Conservation (phyloP, 306 rosid genomes). For the Hippophae gyantsensis region DNA sequence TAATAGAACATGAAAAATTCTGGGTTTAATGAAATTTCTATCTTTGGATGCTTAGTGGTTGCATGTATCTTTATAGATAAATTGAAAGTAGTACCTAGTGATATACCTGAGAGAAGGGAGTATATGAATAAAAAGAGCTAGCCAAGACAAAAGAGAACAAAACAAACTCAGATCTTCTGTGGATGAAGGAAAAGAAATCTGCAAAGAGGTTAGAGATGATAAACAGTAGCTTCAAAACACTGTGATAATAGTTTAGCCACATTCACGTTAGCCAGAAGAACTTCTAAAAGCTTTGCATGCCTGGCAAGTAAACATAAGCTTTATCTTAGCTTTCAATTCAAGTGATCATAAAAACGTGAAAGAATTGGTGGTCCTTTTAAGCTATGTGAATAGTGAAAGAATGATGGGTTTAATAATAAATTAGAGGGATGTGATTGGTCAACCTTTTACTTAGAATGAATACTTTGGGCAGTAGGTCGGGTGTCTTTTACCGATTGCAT, state of each 20-base stretch:
- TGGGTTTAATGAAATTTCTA: neutral
- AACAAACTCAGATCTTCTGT: constrained; percentile 5
- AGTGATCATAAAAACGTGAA: constrained; percentile 27
- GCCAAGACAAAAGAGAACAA: constrained; percentile 10
- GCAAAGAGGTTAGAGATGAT: constrained; percentile 14
- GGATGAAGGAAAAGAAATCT: constrained; percentile 6
- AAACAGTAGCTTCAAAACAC: constrained; percentile 8
- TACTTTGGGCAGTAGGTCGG: constrained; percentile 10
- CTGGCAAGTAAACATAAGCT: constrained; percentile 47
- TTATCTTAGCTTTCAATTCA: constrained; percentile 60
- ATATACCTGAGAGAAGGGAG: constrained; percentile 19
- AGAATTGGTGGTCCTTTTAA: constrained; percentile 12
- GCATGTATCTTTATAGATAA: neutral
- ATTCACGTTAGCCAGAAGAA: constrained; percentile 11
- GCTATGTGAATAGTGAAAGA: constrained; percentile 20
- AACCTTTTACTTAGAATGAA: constrained; percentile 7
- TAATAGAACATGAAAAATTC: no score
- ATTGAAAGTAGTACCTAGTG: neutral
- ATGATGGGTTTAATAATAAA: constrained; percentile 8
- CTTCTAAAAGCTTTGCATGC: constrained; percentile 42
- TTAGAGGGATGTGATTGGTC: constrained; percentile 9
- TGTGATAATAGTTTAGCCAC: neutral
- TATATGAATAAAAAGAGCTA: no score
- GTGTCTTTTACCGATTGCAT: constrained; percentile 29
- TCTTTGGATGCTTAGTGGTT: neutral